phyloP scores from a whole-genome alignment of 2,329 filamentous ascomycete species.

The Penicillium aurantiogriseum region DNA sequence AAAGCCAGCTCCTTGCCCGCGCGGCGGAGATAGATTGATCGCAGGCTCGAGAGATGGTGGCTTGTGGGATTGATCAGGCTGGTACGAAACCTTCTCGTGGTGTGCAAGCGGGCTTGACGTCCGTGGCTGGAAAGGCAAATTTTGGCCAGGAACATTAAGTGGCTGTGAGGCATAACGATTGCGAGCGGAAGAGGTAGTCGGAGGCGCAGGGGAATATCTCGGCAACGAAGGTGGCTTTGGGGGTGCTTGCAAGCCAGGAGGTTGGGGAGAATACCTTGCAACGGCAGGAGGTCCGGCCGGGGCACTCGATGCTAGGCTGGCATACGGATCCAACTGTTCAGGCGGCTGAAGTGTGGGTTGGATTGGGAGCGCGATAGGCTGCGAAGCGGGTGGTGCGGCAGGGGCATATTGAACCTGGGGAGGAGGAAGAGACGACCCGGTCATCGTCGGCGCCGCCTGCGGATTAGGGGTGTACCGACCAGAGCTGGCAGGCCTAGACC shows the following conservation, averaged over 20 bases:
- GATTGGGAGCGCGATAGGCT: constrained; percentile 8
- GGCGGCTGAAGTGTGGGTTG: constrained; percentile 33
- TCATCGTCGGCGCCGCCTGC: constrained; percentile 20
- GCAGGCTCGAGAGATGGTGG: constrained; percentile 28
- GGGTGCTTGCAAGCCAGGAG: constrained; percentile 32
- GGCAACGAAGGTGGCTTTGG: constrained; percentile 39
- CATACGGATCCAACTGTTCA: constrained; percentile 35
- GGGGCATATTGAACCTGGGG: constrained; percentile 11
- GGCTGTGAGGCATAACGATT: constrained; percentile 45
- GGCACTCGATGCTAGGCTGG: constrained; percentile 28
- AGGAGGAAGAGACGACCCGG: constrained; percentile 7
- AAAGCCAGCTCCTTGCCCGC: constrained; percentile 20
- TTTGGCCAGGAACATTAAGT: constrained; percentile 27
- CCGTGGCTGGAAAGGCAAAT: constrained; percentile 58
- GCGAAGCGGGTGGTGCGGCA: constrained; percentile 24
- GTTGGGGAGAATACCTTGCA: constrained; percentile 46
- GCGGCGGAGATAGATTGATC: constrained; percentile 24
- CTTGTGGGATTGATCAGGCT: constrained; percentile 24
- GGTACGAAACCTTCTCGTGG: constrained; percentile 42
- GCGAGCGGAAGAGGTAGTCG: constrained; percentile 28
- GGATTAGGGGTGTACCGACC: constrained; percentile 44
- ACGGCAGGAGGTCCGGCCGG: constrained; percentile 31
- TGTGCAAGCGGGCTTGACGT: constrained; percentile 65
- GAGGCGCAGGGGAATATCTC: constrained; percentile 50
- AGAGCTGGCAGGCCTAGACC: constrained; percentile 56